Percentiles rank a stretch among this genome's conserved stretches.
These are phyloP conservation scores for Eucalyptus sideroxylon DNA, from an alignment of 345 rosid genomes.

Conservation along the genomic window DNA sequence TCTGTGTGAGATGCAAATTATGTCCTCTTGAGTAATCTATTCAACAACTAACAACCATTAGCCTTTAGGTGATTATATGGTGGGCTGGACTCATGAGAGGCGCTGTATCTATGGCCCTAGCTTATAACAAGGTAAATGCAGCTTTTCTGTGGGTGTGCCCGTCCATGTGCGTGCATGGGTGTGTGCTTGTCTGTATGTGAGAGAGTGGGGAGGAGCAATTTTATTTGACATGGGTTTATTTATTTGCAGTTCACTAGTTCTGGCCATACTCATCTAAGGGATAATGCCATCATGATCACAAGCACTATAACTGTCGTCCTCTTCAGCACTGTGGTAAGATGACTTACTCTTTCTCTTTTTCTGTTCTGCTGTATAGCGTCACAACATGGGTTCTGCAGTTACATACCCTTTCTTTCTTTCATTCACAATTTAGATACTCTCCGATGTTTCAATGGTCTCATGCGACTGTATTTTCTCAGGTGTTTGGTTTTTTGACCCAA, in stretches of 20 bases:
- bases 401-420: not conserved
- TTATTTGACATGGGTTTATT: not conserved
- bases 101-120: slow-evolving; percentile 99
- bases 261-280: slow-evolving; percentile 76
- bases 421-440: not conserved
- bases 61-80: slow-evolving; percentile 71
- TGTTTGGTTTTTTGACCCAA: slow-evolving; percentile 83
- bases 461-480: slow-evolving; percentile 14
- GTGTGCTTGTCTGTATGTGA: not conserved
- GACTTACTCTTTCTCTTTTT: not conserved
- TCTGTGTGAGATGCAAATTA: not conserved
- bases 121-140: slow-evolving; percentile 70
- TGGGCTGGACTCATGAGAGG: slow-evolving; percentile 99
- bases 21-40: not conserved
- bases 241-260: slow-evolving; percentile 66
- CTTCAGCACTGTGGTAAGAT: slow-evolving; percentile 83
- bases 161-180: no score
- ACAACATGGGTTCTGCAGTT: not conserved
- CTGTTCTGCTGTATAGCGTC: not conserved
- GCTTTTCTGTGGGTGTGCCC: not conserved
- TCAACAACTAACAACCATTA: not conserved
- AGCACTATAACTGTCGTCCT: slow-evolving; percentile 94
- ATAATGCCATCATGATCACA: slow-evolving; percentile 92
- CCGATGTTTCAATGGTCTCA: not conserved
- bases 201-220: not conserved